Conservation (phyloP, 495 filamentous ascomycete genomes). For the Penicillium coffeae region DNA sequence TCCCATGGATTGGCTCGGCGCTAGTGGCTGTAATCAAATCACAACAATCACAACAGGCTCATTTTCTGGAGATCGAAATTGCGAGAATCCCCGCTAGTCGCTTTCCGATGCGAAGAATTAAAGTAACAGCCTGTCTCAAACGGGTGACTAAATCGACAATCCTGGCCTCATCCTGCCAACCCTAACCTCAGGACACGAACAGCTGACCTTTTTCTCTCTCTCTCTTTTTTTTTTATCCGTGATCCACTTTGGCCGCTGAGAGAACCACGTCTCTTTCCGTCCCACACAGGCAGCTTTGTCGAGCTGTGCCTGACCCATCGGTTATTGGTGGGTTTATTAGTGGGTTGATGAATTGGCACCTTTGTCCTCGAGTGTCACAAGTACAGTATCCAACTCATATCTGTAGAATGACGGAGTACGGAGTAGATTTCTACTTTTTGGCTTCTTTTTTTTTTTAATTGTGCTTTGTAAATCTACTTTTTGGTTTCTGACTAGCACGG, state of each 20-base stretch:
- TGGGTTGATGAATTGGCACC: background rate
- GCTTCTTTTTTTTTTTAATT: too few relatives aligned
- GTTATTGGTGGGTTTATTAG: background rate
- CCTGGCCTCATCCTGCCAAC: background rate
- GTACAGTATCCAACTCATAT: background rate
- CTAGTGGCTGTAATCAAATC: constrained; percentile 27
- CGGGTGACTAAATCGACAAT: background rate
- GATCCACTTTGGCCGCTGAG: background rate
- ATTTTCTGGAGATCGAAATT: background rate
- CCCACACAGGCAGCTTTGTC: background rate
- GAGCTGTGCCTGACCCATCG: too few relatives aligned
- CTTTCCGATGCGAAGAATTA: background rate
- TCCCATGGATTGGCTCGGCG: constrained; percentile 24
- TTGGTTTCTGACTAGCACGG: too few relatives aligned
- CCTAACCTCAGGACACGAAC: constrained; percentile 1
- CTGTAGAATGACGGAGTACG: too few relatives aligned
- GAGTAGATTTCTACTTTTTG: too few relatives aligned
- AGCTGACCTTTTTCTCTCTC: constrained; percentile 6
- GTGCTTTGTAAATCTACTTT: too few relatives aligned
- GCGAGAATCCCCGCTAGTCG: background rate
- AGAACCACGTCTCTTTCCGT: background rate
- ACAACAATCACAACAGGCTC: constrained; percentile 15
- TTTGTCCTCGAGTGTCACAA: background rate
- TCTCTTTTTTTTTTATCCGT: background rate
- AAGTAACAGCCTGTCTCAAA: background rate